These are phyloP conservation scores for Colletotrichum kahawae DNA, from an alignment of 2,329 filamentous ascomycete genomes.

Conservation along the genomic window DNA sequence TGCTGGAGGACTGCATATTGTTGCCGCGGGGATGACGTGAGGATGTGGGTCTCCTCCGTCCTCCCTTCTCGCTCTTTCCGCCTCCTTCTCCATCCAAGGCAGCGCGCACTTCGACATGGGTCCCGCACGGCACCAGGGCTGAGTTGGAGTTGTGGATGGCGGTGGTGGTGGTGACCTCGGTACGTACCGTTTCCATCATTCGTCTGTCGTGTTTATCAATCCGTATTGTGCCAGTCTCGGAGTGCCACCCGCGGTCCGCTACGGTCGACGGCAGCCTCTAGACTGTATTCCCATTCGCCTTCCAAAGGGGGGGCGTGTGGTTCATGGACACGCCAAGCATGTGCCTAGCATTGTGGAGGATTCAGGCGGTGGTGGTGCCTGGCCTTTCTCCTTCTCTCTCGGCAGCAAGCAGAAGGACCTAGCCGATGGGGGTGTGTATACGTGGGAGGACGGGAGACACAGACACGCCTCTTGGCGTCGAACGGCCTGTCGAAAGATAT, in stretches of 20 bases:
- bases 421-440: not conserved
- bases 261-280: not conserved
- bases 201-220: not conserved
- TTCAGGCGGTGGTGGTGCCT: not conserved
- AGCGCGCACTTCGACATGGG: not conserved
- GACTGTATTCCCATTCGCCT: not conserved
- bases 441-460: not conserved
- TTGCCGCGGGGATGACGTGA: constrained; percentile 17
- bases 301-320: not conserved
- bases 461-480: not conserved
- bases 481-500: constrained; percentile 3
- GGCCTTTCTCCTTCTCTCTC: constrained; percentile 2
- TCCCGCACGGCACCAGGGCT: not conserved
- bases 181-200: not conserved
- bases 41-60: constrained; percentile 1
- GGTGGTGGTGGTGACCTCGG: not conserved
- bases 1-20: not conserved
- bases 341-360: constrained; percentile 13
- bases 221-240: constrained; percentile 4
- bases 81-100: not conserved
- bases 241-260: constrained; percentile 16
- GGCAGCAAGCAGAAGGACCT: not conserved
- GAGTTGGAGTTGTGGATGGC: not conserved
- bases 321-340: not conserved
- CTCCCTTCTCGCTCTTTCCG: not conserved